Evolutionary conservation across 2,329 filamentous ascomycete genomes (phyloP), one percentile per base, ranked within the genome.

Genomic region (Pseudogymnoascus sp.): DNA sequence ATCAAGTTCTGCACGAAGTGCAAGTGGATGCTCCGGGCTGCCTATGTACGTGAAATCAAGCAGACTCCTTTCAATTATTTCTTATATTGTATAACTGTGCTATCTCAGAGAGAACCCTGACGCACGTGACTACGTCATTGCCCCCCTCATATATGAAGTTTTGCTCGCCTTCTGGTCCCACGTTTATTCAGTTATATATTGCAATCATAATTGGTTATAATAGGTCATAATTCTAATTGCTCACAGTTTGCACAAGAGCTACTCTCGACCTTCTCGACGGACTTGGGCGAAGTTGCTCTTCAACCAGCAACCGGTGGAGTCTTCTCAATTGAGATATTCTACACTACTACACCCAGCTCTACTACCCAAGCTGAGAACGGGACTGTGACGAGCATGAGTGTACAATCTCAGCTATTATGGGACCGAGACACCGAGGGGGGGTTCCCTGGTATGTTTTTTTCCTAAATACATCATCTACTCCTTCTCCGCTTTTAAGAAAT

Each of bases 1-100:
- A 96, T 97, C 71, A 85, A 88, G 68, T 97, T 90, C 77, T 97
- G 92, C 78, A 96, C 91, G 0, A 91, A 96, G 77, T 97, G 92
- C 76, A 90, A 90, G 77, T 96, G 92, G 91, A 90, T 94, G 84
- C 78, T 95, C 9, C 80, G 91, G 64, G 91, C 91, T 36, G 90
- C 91, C 68, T 96, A 94, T 75, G 91, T 93, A 83, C 68, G 83
- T 72, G n/a, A 14, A 60, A 22, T 33, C 22, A 63, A 28, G 23
- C 23, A 49, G 3, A 49, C 16, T 55, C 33, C 30, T 8, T 39
- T 60, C 38, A 49, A 22, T 23, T 49, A 60, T 23, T 60, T 58
- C 45, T 33, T 7, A 35, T 42, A 12, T 59, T 23, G 22, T 23
- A 41, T 35, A 41, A 49, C 35, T 12, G n/a, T 11, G 22, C 49